Evolutionary conservation across 2,329 filamentous ascomycete genomes (phyloP), one percentile per base, ranked within the genome.

Genomic region (Apiospora aurea): DNA sequence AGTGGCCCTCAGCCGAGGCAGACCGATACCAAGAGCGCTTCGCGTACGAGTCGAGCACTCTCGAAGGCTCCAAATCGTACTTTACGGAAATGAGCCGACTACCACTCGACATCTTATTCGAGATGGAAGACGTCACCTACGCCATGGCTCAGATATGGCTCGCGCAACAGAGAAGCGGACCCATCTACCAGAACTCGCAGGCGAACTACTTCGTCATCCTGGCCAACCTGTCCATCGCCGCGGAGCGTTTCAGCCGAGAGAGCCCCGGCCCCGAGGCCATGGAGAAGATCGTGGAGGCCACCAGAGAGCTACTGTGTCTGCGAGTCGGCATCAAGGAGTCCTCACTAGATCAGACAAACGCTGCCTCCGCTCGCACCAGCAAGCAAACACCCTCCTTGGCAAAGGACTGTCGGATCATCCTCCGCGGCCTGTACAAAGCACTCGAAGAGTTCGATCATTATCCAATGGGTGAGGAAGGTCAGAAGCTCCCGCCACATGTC

Each of bases 1-100:
- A n/a, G 10, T 68, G 66, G 66, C 66, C 66, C 18, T 68, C 66
- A 13, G 24, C 66, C 6, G 66, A 68, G 41, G 66, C 66, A 68
- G 66, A 68, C 13, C 24, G 26, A 21, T 46, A 26, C 24, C 41
- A 44, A 44, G 26, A 34, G 44, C 41, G 44, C 24, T 46, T 46
- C n/a, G 66, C 66, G 8, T 68, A 68, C 43, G 57, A 41, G 57
- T 64, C 57, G 14, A n/a, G 7, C 34, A 41, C 57, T 64, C 34
- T 21, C 10, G 10, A 10, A 0, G 57, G 57, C 8, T 34, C 57
- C 34, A 21, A 24, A 24, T 64, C 57, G 0, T 64, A 41, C 21
- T 18, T 64, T 11, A 13, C 18, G 11, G 34, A n/a, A n/a, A 13
- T 64, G 57, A 41, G 34, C 34, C 10, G 18, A 4, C 10, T 64